phyloP scores from a whole-genome alignment of 2,329 filamentous ascomycete genomes.

The Tricladium varicosporioides region DNA sequence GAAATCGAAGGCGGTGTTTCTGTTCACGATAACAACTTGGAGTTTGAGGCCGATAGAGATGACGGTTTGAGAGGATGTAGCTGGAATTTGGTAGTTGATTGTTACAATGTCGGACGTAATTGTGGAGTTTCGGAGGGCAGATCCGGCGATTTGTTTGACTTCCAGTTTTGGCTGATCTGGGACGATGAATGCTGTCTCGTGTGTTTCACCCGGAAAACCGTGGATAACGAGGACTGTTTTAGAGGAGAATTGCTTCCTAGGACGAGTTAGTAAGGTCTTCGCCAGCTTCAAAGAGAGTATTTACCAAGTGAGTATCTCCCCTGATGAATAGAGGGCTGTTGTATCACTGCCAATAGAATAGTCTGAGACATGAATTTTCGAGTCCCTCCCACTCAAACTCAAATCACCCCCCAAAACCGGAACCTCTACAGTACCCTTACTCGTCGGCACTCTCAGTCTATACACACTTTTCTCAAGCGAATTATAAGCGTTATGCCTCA shows the following conservation, averaged over 20 bases:
- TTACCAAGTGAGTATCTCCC: slow-evolving; percentile 62
- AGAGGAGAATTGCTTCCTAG: slow-evolving; percentile 44
- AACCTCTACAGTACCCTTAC: slow-evolving; percentile 51
- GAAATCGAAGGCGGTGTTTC: slow-evolving; percentile 2
- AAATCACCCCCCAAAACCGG: slow-evolving; percentile 57
- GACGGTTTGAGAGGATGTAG: neutral
- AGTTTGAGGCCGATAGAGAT: neutral
- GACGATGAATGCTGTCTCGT: slow-evolving; percentile 47
- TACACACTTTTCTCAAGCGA: slow-evolving; percentile 6
- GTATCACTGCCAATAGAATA: slow-evolving; percentile 53
- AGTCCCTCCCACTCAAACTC: slow-evolving; percentile 58
- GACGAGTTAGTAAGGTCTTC: neutral
- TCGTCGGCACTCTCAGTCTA: slow-evolving; percentile 50
- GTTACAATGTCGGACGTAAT: slow-evolving; percentile 1
- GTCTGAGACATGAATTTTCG: slow-evolving; percentile 63
- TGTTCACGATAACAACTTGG: neutral
- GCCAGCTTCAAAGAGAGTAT: slow-evolving; percentile 35
- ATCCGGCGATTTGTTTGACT: neutral
- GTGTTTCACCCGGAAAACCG: slow-evolving; percentile 55
- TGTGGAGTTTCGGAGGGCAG: slow-evolving; percentile 45
- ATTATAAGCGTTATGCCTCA: slow-evolving; percentile 60
- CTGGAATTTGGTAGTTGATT: neutral
- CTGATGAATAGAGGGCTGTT: slow-evolving; percentile 63
- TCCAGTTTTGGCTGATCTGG: neutral
- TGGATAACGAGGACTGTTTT: slow-evolving; percentile 62